Percentiles rank a stretch among this genome's conserved stretches.
Evolutionary conservation across 371 early-diverging fungal genomes (phyloP).

Genomic region (Rhizopus sp.): DNA sequence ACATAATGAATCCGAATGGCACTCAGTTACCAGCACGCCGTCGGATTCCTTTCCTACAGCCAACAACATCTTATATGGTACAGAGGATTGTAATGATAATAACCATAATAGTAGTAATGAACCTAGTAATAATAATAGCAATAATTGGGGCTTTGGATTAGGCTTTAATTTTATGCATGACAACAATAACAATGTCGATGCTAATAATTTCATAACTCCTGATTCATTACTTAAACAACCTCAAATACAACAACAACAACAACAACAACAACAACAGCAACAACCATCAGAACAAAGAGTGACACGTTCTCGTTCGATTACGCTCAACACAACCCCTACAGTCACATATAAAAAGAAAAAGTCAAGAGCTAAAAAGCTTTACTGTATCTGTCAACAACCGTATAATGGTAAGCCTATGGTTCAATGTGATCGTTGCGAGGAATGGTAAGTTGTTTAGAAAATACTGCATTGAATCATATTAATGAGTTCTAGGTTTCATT

Average conservation of each 20-base stretch:
- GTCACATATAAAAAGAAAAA: conserved; percentile 17
- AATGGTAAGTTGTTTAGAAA: conserved; percentile 57
- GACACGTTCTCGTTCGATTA: conserved; percentile 7
- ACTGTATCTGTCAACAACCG: conserved; percentile 71
- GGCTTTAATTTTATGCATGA: background rate
- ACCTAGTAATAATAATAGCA: conserved; percentile 3
- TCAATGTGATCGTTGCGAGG: conserved; percentile 72
- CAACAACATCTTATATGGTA: conserved; percentile 1
- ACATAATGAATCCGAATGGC: conserved; percentile 19
- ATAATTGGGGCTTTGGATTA: conserved; percentile 12
- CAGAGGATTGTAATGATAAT: conserved; percentile 4
- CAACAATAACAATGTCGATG: conserved; percentile 1
- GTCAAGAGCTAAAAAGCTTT: conserved; percentile 56
- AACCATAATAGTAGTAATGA: conserved; percentile 1
- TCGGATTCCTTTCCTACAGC: background rate
- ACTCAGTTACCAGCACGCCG: conserved; percentile 17
- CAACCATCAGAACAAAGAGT: background rate
- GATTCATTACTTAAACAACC: conserved; percentile 19
- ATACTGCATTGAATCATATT: conserved; percentile 5
- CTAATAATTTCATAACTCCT: conserved; percentile 18
- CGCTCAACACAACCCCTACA: background rate
- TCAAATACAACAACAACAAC: conserved; percentile 5
- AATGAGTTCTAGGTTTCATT: conserved; percentile 66
- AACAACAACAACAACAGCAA: no score
- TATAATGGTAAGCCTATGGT: conserved; percentile 81